phyloP scores from a whole-genome alignment of 139 green algal species.

The Chlorella sorokiniana region DNA sequence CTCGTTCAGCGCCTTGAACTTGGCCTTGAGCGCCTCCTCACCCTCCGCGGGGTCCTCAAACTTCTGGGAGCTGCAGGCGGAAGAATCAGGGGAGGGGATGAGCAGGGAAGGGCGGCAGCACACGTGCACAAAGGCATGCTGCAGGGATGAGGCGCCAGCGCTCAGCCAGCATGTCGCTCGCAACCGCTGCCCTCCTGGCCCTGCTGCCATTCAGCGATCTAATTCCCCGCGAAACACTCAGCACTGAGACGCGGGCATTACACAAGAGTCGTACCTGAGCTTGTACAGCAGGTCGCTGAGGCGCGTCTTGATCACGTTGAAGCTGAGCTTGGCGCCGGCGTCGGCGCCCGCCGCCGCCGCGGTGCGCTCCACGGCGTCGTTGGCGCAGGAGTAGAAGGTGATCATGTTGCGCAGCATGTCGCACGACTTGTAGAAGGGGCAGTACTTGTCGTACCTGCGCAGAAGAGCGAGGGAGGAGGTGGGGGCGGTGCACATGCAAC shows the following conservation, averaged over 20 bases:
- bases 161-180: too few relatives aligned
- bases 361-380: slow-evolving; percentile 89
- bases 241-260: too few relatives aligned
- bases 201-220: background rate
- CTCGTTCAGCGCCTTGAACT: slow-evolving; percentile 82
- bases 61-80: slow-evolving; percentile 82
- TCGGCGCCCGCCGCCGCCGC: slow-evolving; percentile 28
- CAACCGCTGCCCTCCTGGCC: background rate
- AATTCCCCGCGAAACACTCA: background rate
- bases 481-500: background rate
- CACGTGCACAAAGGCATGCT: too few relatives aligned
- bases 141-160: too few relatives aligned
- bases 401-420: slow-evolving; percentile 98
- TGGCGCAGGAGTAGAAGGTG: slow-evolving; percentile 79
- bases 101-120: background rate
- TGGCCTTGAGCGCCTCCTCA: slow-evolving; percentile 70
- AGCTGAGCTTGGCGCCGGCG: slow-evolving; percentile 85
- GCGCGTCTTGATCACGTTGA: slow-evolving; percentile 95
- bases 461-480: background rate
- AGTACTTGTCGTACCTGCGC: slow-evolving; percentile 88
- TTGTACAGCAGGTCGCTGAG: slow-evolving; percentile 94
- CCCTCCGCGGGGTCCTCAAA: slow-evolving; percentile 95
- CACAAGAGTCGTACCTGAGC: slow-evolving; percentile 64
- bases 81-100: background rate
- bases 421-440: slow-evolving; percentile 98